These are phyloP conservation scores for Sclerotinia subarctica DNA, from an alignment of 2,329 filamentous ascomycete genomes.

Conservation along the genomic window DNA sequence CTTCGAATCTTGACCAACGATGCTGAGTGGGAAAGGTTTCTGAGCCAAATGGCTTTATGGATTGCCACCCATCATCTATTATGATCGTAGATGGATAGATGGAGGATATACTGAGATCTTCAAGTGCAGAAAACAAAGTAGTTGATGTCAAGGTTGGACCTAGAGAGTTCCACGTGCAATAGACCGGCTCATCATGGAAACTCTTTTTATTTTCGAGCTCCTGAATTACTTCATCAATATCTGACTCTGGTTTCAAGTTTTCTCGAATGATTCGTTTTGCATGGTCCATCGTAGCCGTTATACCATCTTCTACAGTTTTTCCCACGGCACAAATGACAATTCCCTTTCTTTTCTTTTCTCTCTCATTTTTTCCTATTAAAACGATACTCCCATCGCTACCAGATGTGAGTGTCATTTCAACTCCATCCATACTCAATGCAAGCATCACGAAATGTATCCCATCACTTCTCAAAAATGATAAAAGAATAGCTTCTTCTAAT, in stretches of 20 bases:
- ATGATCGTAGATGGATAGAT: constrained; percentile 25
- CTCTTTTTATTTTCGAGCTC: background rate
- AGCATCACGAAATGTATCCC: constrained; percentile 23
- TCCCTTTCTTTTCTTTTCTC: background rate
- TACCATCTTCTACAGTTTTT: constrained; percentile 21
- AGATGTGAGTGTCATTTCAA: constrained; percentile 16
- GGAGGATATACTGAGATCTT: constrained; percentile 11
- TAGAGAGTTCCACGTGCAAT: constrained; percentile 27
- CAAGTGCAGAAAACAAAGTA: constrained; percentile 19
- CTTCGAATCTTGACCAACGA: constrained; percentile 24
- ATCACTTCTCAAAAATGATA: constrained; percentile 22
- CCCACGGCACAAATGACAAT: constrained; percentile 19
- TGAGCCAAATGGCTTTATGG: constrained; percentile 16
- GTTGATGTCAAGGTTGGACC: constrained; percentile 20
- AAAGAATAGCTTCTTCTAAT: constrained; percentile 22
- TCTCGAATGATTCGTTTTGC: constrained; percentile 16
- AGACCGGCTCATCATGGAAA: constrained; percentile 21
- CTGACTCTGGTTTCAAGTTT: background rate
- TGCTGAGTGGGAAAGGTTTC: background rate
- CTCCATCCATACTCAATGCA: constrained; percentile 23
- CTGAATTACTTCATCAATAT: too few relatives aligned
- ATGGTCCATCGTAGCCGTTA: constrained; percentile 16
- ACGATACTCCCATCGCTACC: constrained; percentile 17
- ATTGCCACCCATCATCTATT: constrained; percentile 29
- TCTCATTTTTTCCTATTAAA: constrained; percentile 19